A percentile compares a stretch with the other conserved stretches of the same genome.
These are phyloP conservation scores for Epicoccum sorghinum DNA, from an alignment of 2,329 filamentous ascomycete genomes.

Conservation along the genomic window DNA sequence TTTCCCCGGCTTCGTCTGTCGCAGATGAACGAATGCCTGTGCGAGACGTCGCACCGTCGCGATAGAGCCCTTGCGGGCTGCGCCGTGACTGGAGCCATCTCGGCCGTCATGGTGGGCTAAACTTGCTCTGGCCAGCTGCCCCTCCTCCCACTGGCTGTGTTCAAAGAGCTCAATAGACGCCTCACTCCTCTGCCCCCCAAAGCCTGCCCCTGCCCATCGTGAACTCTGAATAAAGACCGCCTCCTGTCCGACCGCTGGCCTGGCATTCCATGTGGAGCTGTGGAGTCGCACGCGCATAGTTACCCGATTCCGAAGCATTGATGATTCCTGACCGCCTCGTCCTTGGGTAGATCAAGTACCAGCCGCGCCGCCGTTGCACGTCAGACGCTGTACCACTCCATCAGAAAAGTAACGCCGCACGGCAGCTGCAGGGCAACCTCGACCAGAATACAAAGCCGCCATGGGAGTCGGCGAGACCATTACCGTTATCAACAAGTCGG, in stretches of 20 bases:
- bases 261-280: conserved; percentile 28
- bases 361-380: conserved; percentile 23
- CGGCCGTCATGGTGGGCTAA: conserved; percentile 18
- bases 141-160: conserved; percentile 27
- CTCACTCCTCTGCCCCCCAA: conserved; percentile 30
- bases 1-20: conserved; percentile 27
- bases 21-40: conserved; percentile 35
- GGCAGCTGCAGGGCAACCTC: conserved; percentile 29
- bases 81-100: conserved; percentile 31
- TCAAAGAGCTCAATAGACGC: conserved; percentile 26
- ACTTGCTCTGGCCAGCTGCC: conserved; percentile 1
- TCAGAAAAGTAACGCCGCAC: conserved; percentile 20
- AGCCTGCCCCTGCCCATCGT: conserved; percentile 10
- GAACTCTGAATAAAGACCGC: conserved; percentile 16
- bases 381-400: conserved; percentile 22
- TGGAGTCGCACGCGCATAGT: conserved; percentile 24
- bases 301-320: conserved; percentile 35
- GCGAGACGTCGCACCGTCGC: conserved; percentile 37
- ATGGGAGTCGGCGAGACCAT: conserved; percentile 71
- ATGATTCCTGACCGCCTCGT: conserved; percentile 40
- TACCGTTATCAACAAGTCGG: conserved; percentile 88
- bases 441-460: conserved; percentile 17
- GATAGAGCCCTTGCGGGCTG: conserved; percentile 31
- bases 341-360: conserved; percentile 21
- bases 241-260: conserved; percentile 7